Conservation (phyloP, 73 alveolate genomes). For the Paraurostyla sp. region DNA sequence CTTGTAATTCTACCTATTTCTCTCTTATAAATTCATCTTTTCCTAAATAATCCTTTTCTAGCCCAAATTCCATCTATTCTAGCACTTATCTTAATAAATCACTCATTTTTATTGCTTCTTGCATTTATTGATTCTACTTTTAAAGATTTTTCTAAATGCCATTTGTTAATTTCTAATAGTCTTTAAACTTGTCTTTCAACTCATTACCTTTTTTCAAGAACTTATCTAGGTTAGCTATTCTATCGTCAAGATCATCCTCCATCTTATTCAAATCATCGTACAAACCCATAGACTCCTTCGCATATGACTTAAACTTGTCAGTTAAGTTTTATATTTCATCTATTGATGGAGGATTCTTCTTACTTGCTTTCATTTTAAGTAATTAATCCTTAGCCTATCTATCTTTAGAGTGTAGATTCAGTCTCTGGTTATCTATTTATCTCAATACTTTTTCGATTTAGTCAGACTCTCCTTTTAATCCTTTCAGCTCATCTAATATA, state of each 20-base stretch:
- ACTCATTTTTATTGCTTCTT: neutral
- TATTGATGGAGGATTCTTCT: neutral
- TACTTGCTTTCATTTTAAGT: neutral
- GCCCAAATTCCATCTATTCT: neutral
- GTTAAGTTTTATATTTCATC: neutral
- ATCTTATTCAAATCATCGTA: neutral
- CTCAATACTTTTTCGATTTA: neutral
- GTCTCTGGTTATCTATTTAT: neutral
- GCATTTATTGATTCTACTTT: neutral
- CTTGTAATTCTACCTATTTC: neutral
- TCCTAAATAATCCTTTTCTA: neutral
- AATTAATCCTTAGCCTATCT: constrained; percentile 3
- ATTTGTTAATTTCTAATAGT: neutral
- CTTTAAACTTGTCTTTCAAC: neutral
- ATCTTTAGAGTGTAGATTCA: neutral
- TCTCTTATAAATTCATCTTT: neutral
- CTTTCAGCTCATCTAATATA: neutral
- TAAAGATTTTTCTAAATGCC: neutral
- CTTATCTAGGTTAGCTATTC: neutral
- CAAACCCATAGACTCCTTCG: neutral
- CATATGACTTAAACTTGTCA: neutral
- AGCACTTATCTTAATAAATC: neutral
- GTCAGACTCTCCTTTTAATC: constrained; percentile 2
- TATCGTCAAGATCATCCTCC: neutral
- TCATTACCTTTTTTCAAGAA: constrained; percentile 2